Base-by-base conservation (phyloP, 306 rosid genomes). In the Lablab purpureus region DNA sequence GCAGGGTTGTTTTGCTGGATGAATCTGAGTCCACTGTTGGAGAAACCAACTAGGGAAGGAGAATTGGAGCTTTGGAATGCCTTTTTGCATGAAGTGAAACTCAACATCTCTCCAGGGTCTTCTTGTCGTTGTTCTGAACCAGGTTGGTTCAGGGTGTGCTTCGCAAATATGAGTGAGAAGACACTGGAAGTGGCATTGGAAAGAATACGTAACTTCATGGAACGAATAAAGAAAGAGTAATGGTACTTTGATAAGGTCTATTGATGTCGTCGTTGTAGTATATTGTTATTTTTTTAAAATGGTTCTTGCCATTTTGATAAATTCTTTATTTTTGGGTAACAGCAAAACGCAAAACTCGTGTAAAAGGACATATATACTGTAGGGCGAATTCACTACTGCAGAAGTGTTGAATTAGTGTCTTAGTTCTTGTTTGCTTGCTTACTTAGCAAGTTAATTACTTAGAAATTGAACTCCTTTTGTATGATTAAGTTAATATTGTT, bases 1-100 rank as follows among this genome's bases (percentile, higher is more conserved):
- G 99, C 89, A 3, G 97, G 99, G 41, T 70, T 94, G 56, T 94
- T 94, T 80, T 94, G 97, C 13, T 94, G 99, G 99, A 92, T 94
- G 97, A 91, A 94, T 75, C 19, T 94, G 37, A 86, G 92, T 69
- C 88, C 89, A 4, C n/a, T 86, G 4, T 54, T 94, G 88, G 77
- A 85, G 74, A 67, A 87, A 27, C 56, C 85, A 5, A 91, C 86
- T 0, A 87, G 69, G 45, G 92, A 89, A 85, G 89, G 90, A 10
- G 99, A 94, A 62, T 60, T 94, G 73, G 76, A 66, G 58, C 79
- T 91, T 36, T 94, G 97, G 99, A 81, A 90, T 19, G 54, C 73
- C 0, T 71, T 94, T 12, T 13, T 94, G 69, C 80, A 81, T 54
- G 89, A 89, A 68, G 90, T 84, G 51, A 94, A 87, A 82, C 67